A percentile compares a stretch with the other conserved stretches of the same genome.
These are phyloP conservation scores for Trichosporon sp. DNA, from an alignment of 1,284 basidiomycete species.

Conservation along the genomic window DNA sequence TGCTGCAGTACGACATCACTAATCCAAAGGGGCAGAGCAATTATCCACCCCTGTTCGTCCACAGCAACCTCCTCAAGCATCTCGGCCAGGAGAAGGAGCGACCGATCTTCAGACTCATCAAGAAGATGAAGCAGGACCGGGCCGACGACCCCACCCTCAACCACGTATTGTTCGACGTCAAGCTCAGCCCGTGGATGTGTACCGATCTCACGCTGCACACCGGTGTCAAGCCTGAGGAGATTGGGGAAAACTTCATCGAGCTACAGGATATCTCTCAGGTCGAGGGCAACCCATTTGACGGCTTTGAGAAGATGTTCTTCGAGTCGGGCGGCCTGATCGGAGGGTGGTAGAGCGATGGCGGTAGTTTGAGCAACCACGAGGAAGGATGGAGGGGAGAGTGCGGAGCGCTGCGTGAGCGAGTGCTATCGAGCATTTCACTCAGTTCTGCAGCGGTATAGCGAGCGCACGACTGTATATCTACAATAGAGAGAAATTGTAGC, in stretches of 20 bases:
- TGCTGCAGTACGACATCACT: conserved; percentile 43
- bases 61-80: conserved; percentile 51
- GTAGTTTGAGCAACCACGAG: background rate
- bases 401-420: no score
- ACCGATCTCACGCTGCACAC: conserved; percentile 39
- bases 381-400: no score
- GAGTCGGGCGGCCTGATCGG: conserved; percentile 42
- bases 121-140: conserved; percentile 33
- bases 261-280: conserved; percentile 24
- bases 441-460: no score
- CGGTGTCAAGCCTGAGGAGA: background rate
- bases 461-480: no score
- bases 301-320: conserved; percentile 41
- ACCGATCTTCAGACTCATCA: conserved; percentile 41
- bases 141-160: conserved; percentile 33
- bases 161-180: conserved; percentile 38
- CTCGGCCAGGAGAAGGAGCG: conserved; percentile 23
- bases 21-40: conserved; percentile 22
- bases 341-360: conserved; percentile 33
- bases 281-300: conserved; percentile 34
- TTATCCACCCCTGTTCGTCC: conserved; percentile 35
- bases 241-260: conserved; percentile 19
- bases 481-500: no score
- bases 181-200: conserved; percentile 46
- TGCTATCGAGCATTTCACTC: no score